Percentiles rank a stretch among this genome's conserved stretches.
Conservation (phyloP, 2,329 filamentous ascomycete genomes). For the Talaromyces albobiverticillius region DNA sequence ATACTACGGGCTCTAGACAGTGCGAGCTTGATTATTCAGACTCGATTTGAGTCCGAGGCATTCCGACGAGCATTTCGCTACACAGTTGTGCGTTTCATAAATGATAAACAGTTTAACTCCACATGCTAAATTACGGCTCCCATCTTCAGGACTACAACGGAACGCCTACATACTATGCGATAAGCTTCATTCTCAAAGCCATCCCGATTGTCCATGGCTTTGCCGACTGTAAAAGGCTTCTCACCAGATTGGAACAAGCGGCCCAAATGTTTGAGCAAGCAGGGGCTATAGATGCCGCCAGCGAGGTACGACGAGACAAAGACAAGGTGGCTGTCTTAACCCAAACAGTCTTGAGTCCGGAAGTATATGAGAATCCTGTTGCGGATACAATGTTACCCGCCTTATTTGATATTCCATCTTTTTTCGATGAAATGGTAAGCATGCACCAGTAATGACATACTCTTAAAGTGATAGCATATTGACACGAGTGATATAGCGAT, state of each 20-base stretch:
- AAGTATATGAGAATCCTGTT: background rate
- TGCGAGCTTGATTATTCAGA: constrained; percentile 5
- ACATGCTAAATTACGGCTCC: background rate
- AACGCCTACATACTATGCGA: constrained; percentile 1
- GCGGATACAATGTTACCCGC: background rate
- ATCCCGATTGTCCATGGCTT: background rate
- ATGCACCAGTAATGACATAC: background rate
- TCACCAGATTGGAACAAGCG: background rate
- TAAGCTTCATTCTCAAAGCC: constrained; percentile 6
- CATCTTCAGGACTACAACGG: background rate
- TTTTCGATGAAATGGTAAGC: constrained; percentile 3
- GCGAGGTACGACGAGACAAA: background rate
- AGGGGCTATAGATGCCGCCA: background rate
- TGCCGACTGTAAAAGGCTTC: background rate
- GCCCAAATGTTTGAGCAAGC: constrained; percentile 5
- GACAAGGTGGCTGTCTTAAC: background rate
- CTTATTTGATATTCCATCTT: background rate
- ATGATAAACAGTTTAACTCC: background rate
- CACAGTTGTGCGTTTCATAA: background rate
- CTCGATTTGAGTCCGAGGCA: background rate
- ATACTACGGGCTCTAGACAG: constrained; percentile 1
- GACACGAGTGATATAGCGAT: background rate
- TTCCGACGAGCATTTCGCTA: background rate
- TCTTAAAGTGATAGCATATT: background rate
- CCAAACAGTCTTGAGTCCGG: background rate